Evolutionary conservation across 2,329 filamentous ascomycete species (phyloP).

Genomic region (Davidsoniella eucalypti): DNA sequence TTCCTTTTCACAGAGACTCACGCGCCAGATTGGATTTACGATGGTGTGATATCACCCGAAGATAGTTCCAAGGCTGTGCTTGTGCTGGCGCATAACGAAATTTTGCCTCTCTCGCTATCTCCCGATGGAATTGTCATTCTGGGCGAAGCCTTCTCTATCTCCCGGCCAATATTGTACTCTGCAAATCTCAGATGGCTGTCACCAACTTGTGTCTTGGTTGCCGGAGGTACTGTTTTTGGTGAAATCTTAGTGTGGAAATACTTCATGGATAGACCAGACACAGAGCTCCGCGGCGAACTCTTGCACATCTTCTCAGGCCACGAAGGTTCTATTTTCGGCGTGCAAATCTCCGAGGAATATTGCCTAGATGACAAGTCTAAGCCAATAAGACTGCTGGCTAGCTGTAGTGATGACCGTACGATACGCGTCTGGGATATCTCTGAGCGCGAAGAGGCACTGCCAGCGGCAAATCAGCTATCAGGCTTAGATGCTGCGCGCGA

Average conservation of each 20-base stretch:
- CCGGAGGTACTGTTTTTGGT: conserved; percentile 84
- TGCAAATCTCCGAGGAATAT: conserved; percentile 53
- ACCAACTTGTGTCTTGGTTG: conserved; percentile 48
- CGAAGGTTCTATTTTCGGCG: conserved; percentile 86
- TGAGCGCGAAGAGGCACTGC: conserved; percentile 22
- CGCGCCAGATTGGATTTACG: conserved; percentile 63
- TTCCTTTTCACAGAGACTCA: conserved; percentile 8
- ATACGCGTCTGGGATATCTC: conserved; percentile 78
- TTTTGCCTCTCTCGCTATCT: conserved; percentile 35
- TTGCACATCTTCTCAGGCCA: conserved; percentile 48
- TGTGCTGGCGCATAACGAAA: conserved; percentile 76
- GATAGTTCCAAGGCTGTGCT: conserved; percentile 34
- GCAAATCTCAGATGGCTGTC: conserved; percentile 54
- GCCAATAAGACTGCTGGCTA: conserved; percentile 52
- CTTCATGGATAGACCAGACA: conserved; percentile 18
- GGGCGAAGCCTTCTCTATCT: conserved; percentile 40
- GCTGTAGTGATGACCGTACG: conserved; percentile 88
- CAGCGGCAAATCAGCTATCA: conserved; percentile 18
- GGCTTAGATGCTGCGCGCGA: conserved; percentile 27
- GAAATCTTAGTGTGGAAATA: conserved; percentile 85
- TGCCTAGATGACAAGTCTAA: conserved; percentile 20
- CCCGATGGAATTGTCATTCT: conserved; percentile 23
- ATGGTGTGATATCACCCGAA: conserved; percentile 38
- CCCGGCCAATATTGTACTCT: conserved; percentile 76
- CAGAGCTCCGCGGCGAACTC: conserved; percentile 23